A percentile compares a stretch with the other conserved stretches of the same genome.
Conservation (phyloP, 2,329 filamentous ascomycete species). For the Aspergillus sp. region DNA sequence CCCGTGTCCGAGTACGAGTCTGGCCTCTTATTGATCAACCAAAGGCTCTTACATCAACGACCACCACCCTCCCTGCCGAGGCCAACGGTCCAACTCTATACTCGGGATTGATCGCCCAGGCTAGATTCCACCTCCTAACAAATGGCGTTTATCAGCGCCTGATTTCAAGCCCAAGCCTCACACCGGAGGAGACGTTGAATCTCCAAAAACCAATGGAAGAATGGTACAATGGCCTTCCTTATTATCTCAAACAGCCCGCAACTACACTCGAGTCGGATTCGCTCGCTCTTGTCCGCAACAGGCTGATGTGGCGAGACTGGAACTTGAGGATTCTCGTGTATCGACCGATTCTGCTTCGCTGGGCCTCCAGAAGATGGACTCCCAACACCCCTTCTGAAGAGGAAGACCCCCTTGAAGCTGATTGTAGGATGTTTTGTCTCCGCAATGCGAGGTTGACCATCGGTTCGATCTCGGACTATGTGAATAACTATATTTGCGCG, state of each 20-base stretch:
- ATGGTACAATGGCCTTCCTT: constrained; percentile 38
- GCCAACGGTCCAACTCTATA: constrained; percentile 38
- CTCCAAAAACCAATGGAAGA: constrained; percentile 40
- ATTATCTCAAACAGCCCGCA: constrained; percentile 35
- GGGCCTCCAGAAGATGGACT: constrained; percentile 33
- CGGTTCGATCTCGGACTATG: constrained; percentile 37
- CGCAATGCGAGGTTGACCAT: constrained; percentile 39
- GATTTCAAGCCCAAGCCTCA: constrained; percentile 38
- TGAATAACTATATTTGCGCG: constrained; percentile 35
- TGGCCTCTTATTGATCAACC: not conserved
- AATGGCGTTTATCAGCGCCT: constrained; percentile 42
- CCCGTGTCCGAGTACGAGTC: not conserved
- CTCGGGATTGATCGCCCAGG: constrained; percentile 38
- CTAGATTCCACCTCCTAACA: constrained; percentile 40
- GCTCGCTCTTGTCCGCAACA: constrained; percentile 34
- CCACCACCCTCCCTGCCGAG: constrained; percentile 33
- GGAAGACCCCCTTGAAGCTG: constrained; percentile 33
- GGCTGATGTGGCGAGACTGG: constrained; percentile 40
- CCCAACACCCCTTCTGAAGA: constrained; percentile 20
- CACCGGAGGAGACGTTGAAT: constrained; percentile 36
- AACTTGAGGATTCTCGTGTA: constrained; percentile 42
- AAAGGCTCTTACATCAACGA: constrained; percentile 31
- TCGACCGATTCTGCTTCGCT: constrained; percentile 38
- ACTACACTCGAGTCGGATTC: constrained; percentile 29
- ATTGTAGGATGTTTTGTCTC: constrained; percentile 36